phyloP scores from a whole-genome alignment of 192 early-diverging fungal species.

The Spizellomyces sp. region DNA sequence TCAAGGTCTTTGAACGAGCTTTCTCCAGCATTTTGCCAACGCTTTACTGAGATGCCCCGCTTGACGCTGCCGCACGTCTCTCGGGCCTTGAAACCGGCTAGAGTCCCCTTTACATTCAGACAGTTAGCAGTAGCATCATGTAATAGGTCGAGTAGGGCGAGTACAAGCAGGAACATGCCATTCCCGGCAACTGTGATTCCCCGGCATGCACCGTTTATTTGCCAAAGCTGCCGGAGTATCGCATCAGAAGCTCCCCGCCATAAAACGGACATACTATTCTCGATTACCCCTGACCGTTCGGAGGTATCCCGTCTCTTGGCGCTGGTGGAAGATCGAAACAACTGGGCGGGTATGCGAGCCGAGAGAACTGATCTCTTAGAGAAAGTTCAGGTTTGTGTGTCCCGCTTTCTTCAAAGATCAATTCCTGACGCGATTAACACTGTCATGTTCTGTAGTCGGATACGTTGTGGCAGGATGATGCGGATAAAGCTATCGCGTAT shows the following conservation, averaged over 20 bases:
- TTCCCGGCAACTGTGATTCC: not conserved
- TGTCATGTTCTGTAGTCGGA: conserved; percentile 1
- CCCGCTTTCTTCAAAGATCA: not conserved
- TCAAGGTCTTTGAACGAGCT: too few relatives aligned
- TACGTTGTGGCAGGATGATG: conserved; percentile 41
- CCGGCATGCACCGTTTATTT: not conserved
- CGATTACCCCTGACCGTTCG: not conserved
- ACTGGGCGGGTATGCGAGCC: conserved; percentile 24
- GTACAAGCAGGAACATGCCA: not conserved
- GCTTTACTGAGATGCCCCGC: not conserved
- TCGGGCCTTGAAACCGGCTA: not conserved
- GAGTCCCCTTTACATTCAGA: not conserved
- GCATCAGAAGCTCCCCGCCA: not conserved
- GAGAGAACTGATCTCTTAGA: conserved; percentile 5
- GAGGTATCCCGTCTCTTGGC: conserved; percentile 3
- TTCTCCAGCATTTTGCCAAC: not conserved
- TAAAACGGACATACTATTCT: not conserved
- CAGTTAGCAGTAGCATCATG: not conserved
- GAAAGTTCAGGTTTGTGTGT: conserved; percentile 28
- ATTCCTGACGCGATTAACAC: not conserved
- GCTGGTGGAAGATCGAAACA: conserved; percentile 22
- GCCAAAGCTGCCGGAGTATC: not conserved
- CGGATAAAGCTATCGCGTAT: conserved; percentile 36
- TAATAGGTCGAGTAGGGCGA: too few relatives aligned
- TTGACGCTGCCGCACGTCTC: not conserved